Conservation (phyloP, 805 yeast species). For the Candida sithepensis region DNA sequence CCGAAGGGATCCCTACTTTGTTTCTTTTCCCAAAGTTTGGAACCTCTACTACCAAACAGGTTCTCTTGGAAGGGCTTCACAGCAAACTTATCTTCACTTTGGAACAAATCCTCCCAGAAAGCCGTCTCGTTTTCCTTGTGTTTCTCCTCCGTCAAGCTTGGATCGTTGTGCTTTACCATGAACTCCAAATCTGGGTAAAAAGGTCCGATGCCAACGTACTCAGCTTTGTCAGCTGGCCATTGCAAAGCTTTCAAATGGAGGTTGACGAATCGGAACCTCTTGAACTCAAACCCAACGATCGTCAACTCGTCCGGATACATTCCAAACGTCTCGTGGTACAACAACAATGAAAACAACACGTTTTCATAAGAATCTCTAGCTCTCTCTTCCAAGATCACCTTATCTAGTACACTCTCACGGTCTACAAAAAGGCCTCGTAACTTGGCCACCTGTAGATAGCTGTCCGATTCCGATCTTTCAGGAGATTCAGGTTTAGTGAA, state of each 20-base stretch:
- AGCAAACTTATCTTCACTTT: constrained; percentile 52
- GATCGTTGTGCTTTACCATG: constrained; percentile 1
- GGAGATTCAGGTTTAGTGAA: constrained; percentile 57
- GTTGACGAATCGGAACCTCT: constrained; percentile 53
- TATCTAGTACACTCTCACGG: constrained; percentile 8
- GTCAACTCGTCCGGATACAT: constrained; percentile 50
- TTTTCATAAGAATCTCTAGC: constrained; percentile 83
- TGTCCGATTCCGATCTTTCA: constrained; percentile 51
- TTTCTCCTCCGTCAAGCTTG: constrained; percentile 4
- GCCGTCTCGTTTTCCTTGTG: neutral
- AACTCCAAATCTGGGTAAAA: constrained; percentile 30
- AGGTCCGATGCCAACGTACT: constrained; percentile 61
- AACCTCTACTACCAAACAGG: constrained; percentile 51
- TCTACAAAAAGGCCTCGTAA: constrained; percentile 26
- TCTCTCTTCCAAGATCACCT: constrained; percentile 57
- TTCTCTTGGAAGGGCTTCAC: constrained; percentile 49
- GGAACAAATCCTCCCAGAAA: constrained; percentile 34
- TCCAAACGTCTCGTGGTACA: constrained; percentile 45
- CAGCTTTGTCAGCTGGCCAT: constrained; percentile 34
- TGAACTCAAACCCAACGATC: constrained; percentile 74
- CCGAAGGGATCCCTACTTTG: constrained; percentile 52
- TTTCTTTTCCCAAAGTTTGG: constrained; percentile 45
- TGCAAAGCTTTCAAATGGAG: constrained; percentile 53
- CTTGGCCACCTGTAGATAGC: constrained; percentile 48
- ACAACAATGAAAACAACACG: constrained; percentile 54